Evolutionary conservation across 176 grass and related monocot species (phyloP).

Genomic region (Saccharum officinarum): DNA sequence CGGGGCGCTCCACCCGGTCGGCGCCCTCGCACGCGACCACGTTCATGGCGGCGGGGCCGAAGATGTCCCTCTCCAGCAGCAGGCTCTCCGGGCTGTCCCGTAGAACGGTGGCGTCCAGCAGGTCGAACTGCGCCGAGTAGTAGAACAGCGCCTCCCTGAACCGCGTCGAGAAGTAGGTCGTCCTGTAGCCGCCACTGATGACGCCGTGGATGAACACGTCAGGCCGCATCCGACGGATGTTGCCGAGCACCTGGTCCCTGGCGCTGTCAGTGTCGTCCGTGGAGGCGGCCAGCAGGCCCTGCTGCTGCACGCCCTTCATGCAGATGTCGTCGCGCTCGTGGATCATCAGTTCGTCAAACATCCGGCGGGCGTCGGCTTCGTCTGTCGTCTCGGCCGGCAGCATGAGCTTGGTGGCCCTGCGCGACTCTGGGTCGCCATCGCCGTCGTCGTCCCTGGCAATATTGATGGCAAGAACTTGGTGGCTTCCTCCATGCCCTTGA

Average conservation of each 20-base stretch:
- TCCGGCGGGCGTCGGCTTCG: slow-evolving; percentile 31
- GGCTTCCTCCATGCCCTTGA: slow-evolving; percentile 61
- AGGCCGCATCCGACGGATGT: slow-evolving; percentile 40
- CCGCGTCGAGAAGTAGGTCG: slow-evolving; percentile 48
- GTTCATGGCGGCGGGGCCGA: slow-evolving; percentile 31
- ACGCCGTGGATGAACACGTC: slow-evolving; percentile 56
- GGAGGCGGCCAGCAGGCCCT: not conserved
- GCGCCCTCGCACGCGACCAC: slow-evolving; percentile 54
- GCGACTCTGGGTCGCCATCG: slow-evolving; percentile 5
- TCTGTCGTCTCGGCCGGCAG: not conserved
- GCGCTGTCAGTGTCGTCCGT: not conserved
- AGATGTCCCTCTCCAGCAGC: slow-evolving; percentile 40
- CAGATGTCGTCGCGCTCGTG: slow-evolving; percentile 19
- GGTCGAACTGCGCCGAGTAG: slow-evolving; percentile 40
- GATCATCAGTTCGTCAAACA: slow-evolving; percentile 58
- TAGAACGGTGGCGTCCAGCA: slow-evolving; percentile 23
- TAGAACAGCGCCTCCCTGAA: slow-evolving; percentile 48
- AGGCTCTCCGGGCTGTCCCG: slow-evolving; percentile 25
- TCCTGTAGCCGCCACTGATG: slow-evolving; percentile 34
- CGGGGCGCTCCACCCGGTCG: slow-evolving; percentile 47
- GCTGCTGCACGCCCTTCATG: slow-evolving; percentile 28
- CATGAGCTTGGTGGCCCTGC: slow-evolving; percentile 43
- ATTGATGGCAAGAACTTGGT: slow-evolving; percentile 43
- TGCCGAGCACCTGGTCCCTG: slow-evolving; percentile 34
- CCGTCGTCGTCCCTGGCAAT: not conserved